Evolutionary conservation across 1,139 yeast species (phyloP), one percentile per base, ranked within the genome.

Genomic region (Taphrina communis): DNA sequence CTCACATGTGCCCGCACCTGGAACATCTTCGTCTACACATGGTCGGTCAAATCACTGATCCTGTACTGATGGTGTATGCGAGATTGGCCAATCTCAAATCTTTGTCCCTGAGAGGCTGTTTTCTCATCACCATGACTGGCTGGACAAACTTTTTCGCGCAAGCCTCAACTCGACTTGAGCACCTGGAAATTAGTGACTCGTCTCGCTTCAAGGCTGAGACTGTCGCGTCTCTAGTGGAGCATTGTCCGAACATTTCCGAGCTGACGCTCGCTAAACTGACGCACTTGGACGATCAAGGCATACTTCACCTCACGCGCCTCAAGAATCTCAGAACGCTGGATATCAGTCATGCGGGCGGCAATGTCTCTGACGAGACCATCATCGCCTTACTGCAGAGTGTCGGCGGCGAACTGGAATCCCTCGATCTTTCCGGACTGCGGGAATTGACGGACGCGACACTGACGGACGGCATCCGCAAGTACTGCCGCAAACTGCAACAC

Each of bases 11-110:
- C 73, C 97, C 97, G 0, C 82, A 87, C 51, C 72, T 94, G 3
- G 87, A 85, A 73, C 79, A 82, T 1, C 78, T 94, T 53, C 88
- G 88, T 0, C 80, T 94, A 61, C 86, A 86, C 71, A 93, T 92
- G 97, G 94, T 98, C 80, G 99, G 99, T 2, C 95, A 90, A 74
- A 79, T 94, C 51, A 92, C 88, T 74, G 90, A 90, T 76, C 92
- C 88, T 73, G 88, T 90, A 70, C 77, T 94, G 71, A 76, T 81
- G 31, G 88, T 90, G 75, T 85, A 84, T 72, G 83, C 85, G 11
- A 87, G 90, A 71, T 80, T 93, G 61, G 79, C 80, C 0, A 77
- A 84, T 39, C 79, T 95, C 67, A 80, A 76, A 11, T 80, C 83
- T 12, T 72, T 93, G 9, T 79, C 84, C 17, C 79, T 94, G 46